A percentile compares a stretch with the other conserved stretches of the same genome.
Conservation (phyloP, 139 green algal species). For the Coelastrella sp. region DNA sequence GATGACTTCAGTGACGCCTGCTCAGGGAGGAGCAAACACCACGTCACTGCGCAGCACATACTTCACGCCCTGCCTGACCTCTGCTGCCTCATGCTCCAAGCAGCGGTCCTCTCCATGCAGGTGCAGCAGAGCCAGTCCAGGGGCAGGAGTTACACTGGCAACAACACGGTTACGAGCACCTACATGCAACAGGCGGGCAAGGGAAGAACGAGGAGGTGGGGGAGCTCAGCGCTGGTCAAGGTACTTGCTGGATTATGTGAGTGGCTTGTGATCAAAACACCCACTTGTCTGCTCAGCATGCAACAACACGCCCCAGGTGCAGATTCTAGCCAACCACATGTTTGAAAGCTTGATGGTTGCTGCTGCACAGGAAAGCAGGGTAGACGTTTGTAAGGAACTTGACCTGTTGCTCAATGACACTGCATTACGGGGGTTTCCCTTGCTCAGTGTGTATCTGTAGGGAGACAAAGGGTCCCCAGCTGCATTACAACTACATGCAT, state of each 20-base stretch:
- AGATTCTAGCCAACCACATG: too few species aligned
- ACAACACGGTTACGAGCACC: conserved; percentile 28
- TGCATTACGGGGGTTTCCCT: too few species aligned
- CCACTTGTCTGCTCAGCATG: conserved; percentile 49
- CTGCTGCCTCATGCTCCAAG: conserved; percentile 72
- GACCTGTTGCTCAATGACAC: too few species aligned
- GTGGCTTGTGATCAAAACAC: conserved; percentile 57
- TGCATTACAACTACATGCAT: too few species aligned
- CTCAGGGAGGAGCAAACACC: conserved; percentile 55
- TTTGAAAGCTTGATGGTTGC: too few species aligned
- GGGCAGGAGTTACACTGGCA: conserved; percentile 53
- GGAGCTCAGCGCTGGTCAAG: background rate
- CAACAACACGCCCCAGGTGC: too few species aligned
- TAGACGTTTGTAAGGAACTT: too few species aligned
- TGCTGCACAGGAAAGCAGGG: too few species aligned
- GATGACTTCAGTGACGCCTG: too few species aligned
- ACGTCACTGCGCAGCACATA: conserved; percentile 84
- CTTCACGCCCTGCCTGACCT: conserved; percentile 68
- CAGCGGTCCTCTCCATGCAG: conserved; percentile 74
- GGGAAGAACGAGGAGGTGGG: background rate
- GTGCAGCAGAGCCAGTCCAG: conserved; percentile 76
- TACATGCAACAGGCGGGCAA: conserved; percentile 48
- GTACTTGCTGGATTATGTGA: background rate
- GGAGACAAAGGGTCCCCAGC: too few species aligned
- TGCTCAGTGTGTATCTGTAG: too few species aligned